Evolutionary conservation across 2,329 filamentous ascomycete species (phyloP).

Genomic region (Metarhizium sp.): DNA sequence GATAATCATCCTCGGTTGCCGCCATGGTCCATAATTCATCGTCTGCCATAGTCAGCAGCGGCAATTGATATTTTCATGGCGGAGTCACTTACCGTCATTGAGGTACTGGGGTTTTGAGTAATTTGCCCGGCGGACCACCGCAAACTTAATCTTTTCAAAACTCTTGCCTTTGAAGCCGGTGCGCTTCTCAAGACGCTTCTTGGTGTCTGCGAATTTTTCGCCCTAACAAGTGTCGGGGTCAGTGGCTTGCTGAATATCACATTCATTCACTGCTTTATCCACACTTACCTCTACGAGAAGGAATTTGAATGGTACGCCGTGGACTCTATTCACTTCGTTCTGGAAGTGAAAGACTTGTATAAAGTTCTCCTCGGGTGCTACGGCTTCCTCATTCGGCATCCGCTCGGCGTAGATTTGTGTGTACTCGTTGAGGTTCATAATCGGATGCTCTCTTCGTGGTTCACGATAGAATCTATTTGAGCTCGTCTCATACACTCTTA

Average conservation of each 20-base stretch:
- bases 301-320: constrained; percentile 89
- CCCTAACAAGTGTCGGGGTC: constrained; percentile 37
- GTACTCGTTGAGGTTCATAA: constrained; percentile 82
- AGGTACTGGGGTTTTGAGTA: constrained; percentile 77
- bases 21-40: constrained; percentile 47
- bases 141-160: constrained; percentile 98
- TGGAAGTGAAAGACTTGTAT: constrained; percentile 90
- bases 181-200: constrained; percentile 84
- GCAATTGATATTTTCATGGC: neutral
- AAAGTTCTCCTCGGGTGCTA: constrained; percentile 45
- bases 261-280: neutral
- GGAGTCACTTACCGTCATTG: constrained; percentile 63
- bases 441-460: constrained; percentile 57
- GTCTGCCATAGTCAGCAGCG: constrained; percentile 28
- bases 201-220: constrained; percentile 83
- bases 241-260: neutral
- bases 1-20: constrained; percentile 46
- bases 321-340: constrained; percentile 71
- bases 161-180: constrained; percentile 96
- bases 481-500: constrained; percentile 77
- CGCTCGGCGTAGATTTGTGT: constrained; percentile 72
- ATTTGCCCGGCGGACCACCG: constrained; percentile 59
- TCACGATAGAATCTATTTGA: constrained; percentile 77
- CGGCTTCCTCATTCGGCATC: constrained; percentile 63
- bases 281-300: constrained; percentile 64